A percentile compares a stretch with the other conserved stretches of the same genome.
Evolutionary conservation across 2,329 filamentous ascomycete species (phyloP).

Genomic region (Akanthomyces muscarius): DNA sequence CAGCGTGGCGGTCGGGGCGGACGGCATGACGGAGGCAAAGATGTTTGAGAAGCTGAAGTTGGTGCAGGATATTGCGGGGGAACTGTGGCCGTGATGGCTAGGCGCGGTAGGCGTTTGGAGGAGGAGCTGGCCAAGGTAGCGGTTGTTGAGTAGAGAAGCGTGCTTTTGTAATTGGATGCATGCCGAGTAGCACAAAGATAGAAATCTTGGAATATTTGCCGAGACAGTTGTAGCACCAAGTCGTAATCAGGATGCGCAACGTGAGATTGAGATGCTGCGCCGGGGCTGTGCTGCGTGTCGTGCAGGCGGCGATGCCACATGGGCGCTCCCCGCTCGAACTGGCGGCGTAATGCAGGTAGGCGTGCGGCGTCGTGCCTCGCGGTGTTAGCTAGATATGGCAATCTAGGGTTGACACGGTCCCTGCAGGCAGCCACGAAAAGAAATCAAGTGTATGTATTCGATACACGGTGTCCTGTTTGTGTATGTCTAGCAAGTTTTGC

Average conservation of each 20-base stretch:
- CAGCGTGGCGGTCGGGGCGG: constrained; percentile 61
- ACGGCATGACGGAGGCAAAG: constrained; percentile 60
- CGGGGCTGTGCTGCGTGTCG: neutral
- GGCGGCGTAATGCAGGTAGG: neutral
- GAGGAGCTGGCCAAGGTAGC: neutral
- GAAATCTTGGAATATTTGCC: too few relatives aligned
- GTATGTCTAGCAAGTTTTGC: neutral
- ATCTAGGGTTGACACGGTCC: neutral
- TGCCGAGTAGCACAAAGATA: neutral
- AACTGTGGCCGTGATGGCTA: constrained; percentile 50
- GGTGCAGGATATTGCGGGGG: constrained; percentile 61
- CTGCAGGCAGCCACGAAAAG: constrained; percentile 7
- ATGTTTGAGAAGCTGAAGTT: constrained; percentile 69
- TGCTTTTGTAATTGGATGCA: neutral
- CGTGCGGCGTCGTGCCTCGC: neutral
- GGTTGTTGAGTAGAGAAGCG: too few relatives aligned
- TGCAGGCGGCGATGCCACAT: constrained; percentile 10
- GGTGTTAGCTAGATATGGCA: neutral
- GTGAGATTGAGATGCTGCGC: neutral
- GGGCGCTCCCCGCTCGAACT: neutral
- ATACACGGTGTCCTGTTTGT: neutral
- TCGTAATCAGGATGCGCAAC: neutral
- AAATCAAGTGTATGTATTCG: neutral
- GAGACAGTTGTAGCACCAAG: neutral
- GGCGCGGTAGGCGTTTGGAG: neutral